Evolutionary conservation across 108 stramenopile species (phyloP), one percentile per base, ranked within the genome.

Genomic region (Schizochytrium sp.): DNA sequence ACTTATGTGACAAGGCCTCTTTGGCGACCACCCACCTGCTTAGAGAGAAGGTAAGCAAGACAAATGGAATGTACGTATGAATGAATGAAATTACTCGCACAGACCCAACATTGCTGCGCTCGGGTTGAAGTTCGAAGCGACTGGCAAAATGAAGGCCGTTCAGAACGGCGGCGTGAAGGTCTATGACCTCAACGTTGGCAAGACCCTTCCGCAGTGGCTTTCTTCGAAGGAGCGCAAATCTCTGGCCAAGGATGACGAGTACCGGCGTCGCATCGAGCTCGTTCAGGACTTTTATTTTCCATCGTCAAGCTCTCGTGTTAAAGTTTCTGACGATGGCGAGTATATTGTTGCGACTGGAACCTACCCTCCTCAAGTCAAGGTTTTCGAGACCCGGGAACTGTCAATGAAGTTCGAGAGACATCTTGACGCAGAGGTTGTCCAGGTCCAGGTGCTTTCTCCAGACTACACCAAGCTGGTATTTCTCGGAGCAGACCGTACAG

Each of bases 231-330:
- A 98, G 49, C 93, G 96, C 60, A 96, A 97, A 88, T 90, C 98
- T 4, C 90, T 96, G 46, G 97, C 97, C 89, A 92, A 94, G 2
- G 97, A 99, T 69, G 96, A 97, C 46, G 91, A 95, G 46, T 96
- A 96, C 88, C 92, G 97, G 5, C 95, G 96, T 45, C 94, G 99
- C 5, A 96, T 99, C 88, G 98, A 99, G 72, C 93, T 99, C 3
- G 93, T 99, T 56, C 98, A 99, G 92, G 99, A 99, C 89, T 98
- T 99, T 88, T 96, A 97, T 87, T 98, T 99, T 94, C 96, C 97
- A 13, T 92, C 95, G 28, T 94, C 96, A 0, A 93, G 95, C 49
- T 94, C 94, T 88, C 2, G 56, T 2, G 72, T 99, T 7, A 94
- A 94, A 3, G 94, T 96, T 91, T 94, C 96, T 2, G 61, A 90